Conservation (phyloP, 1,139 yeast genomes). For the Ogataea hybrid region DNA sequence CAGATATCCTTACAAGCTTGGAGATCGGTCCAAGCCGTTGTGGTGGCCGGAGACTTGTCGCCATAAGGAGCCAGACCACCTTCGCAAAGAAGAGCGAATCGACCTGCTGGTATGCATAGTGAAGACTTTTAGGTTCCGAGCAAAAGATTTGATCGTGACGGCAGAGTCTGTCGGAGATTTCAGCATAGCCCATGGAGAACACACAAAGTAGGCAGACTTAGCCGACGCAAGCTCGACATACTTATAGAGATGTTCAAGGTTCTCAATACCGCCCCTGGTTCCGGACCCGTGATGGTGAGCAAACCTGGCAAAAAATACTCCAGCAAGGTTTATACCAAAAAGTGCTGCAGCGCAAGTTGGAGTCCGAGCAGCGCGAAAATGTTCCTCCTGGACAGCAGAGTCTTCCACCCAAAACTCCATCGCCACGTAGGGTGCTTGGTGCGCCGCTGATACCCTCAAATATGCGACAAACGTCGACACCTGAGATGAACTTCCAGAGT, state of each 20-base stretch:
- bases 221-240: constrained; percentile 22
- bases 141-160: constrained; percentile 21
- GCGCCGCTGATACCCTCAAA: constrained; percentile 1
- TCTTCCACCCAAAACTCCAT: constrained; percentile 7
- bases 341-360: constrained; percentile 16
- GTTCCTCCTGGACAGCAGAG: constrained; percentile 5
- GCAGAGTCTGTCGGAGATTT: constrained; percentile 25
- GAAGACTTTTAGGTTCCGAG: constrained; percentile 20
- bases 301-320: constrained; percentile 32
- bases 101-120: constrained; percentile 44
- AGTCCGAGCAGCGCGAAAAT: constrained; percentile 16
- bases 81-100: constrained; percentile 56
- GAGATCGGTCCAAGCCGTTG: constrained; percentile 47
- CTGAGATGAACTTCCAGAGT: constrained; percentile 1
- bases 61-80: constrained; percentile 75
- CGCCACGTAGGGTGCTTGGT: constrained; percentile 2
- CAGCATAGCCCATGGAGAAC: constrained; percentile 13
- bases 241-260: constrained; percentile 27
- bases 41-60: constrained; percentile 71
- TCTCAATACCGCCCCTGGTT: constrained; percentile 13
- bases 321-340: constrained; percentile 24
- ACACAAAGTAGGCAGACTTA: constrained; percentile 18
- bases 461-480: constrained; percentile 7
- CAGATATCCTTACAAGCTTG: constrained; percentile 56
- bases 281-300: constrained; percentile 19